Conservation (phyloP, 306 rosid species). For the Crotalaria pallida region DNA sequence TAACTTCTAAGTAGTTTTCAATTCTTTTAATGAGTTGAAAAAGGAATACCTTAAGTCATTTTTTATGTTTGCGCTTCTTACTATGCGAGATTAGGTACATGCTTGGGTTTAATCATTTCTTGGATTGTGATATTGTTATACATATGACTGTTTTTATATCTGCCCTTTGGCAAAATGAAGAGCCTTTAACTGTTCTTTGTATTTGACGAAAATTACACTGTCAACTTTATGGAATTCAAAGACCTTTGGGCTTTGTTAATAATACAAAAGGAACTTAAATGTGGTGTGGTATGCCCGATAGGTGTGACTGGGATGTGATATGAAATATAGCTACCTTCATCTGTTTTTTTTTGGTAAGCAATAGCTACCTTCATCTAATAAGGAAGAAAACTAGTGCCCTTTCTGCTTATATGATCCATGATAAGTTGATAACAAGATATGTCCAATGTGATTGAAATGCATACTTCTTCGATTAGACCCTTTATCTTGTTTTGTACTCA, state of each 20-base stretch:
- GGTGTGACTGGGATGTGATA: background rate
- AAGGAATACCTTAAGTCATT: background rate
- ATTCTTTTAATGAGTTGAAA: too few relatives aligned
- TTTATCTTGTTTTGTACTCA: background rate
- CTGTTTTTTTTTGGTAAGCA: too few relatives aligned
- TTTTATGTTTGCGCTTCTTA: background rate
- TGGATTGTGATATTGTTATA: background rate
- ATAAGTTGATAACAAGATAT: background rate
- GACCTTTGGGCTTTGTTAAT: conserved; percentile 1
- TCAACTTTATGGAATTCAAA: background rate
- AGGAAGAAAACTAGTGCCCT: background rate
- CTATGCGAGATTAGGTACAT: background rate
- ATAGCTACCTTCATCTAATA: background rate
- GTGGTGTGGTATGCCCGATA: background rate
- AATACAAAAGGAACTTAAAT: background rate
- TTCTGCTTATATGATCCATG: background rate
- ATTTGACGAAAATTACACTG: background rate
- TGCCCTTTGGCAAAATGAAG: background rate
- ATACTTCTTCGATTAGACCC: background rate
- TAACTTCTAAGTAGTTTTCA: too few relatives aligned
- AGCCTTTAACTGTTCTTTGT: background rate
- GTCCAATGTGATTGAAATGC: background rate
- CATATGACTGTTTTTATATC: background rate
- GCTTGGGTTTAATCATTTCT: background rate
- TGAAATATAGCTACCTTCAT: background rate